A percentile compares a stretch with the other conserved stretches of the same genome.
Evolutionary conservation across 2,329 filamentous ascomycete genomes (phyloP).

Genomic region (Ceratocystis alfenasii): DNA sequence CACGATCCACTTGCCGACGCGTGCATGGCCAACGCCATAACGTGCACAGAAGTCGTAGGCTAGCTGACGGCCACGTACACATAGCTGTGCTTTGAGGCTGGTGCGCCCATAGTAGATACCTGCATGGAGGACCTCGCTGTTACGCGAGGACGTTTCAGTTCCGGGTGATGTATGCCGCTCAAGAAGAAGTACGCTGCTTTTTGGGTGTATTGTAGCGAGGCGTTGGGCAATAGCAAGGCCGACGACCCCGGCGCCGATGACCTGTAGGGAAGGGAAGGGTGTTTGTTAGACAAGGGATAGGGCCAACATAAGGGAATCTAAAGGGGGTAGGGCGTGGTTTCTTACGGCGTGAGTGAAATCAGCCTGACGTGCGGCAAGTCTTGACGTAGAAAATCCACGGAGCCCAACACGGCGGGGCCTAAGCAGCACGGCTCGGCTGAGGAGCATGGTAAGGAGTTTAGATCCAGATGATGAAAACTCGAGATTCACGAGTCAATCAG

Average conservation of each 20-base stretch:
- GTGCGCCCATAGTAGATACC: constrained; percentile 75
- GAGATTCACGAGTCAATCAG: no score
- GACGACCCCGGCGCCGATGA: constrained; percentile 53
- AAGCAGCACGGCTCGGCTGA: neutral
- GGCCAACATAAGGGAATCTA: neutral
- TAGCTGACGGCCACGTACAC: constrained; percentile 61
- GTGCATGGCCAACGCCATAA: constrained; percentile 56
- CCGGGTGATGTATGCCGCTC: constrained; percentile 67
- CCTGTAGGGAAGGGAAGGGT: constrained; percentile 28
- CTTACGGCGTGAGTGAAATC: constrained; percentile 40
- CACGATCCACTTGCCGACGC: constrained; percentile 88
- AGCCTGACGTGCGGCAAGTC: constrained; percentile 28
- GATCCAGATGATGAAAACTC: no score
- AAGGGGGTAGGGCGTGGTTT: constrained; percentile 10
- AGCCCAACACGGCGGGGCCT: neutral
- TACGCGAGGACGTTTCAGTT: constrained; percentile 72
- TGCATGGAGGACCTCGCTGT: constrained; percentile 93
- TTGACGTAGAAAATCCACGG: constrained; percentile 28
- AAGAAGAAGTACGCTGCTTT: constrained; percentile 60
- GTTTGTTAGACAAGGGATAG: neutral
- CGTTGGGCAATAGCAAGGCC: constrained; percentile 68
- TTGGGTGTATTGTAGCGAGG: constrained; percentile 48
- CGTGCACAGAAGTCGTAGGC: constrained; percentile 66
- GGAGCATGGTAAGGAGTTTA: neutral
- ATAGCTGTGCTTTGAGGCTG: constrained; percentile 73